Conservation (phyloP, 257 asterid genomes). For the Phtheirospermum japonicum region DNA sequence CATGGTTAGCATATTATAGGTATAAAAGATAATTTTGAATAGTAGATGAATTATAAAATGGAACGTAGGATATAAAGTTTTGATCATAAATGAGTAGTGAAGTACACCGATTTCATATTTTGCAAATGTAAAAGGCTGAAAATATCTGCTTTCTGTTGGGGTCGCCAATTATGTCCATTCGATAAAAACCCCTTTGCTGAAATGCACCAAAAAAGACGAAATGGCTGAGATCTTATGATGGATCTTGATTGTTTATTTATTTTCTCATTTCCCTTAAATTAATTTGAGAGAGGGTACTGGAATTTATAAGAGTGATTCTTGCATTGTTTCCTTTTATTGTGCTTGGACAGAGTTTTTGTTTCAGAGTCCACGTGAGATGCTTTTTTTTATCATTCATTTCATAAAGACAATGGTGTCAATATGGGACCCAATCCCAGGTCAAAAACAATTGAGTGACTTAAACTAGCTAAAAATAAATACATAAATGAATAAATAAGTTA, state of each 20-base stretch:
- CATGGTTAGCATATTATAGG: no score
- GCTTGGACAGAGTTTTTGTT: constrained; percentile 64
- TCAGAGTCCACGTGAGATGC: constrained; percentile 95
- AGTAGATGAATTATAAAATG: no score
- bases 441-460: constrained; percentile 15
- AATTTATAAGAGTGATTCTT: constrained; percentile 2
- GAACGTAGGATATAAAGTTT: no score
- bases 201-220: constrained; percentile 13
- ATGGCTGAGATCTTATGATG: neutral
- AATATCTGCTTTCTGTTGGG: neutral
- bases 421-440: constrained; percentile 54
- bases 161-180: constrained; percentile 18
- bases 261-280: neutral
- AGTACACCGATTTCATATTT: no score
- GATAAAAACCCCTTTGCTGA: constrained; percentile 32
- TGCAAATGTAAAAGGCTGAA: neutral
- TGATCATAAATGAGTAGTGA: neutral
- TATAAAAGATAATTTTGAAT: no score
- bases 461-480: no score
- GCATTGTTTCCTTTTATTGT: constrained; percentile 36
- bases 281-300: no score
- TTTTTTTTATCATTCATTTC: constrained; percentile 71
- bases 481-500: neutral
- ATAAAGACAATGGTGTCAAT: constrained; percentile 64
- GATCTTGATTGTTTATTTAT: neutral